These are phyloP conservation scores for Cytospora mali DNA, from an alignment of 2,329 filamentous ascomycete genomes.

Conservation along the genomic window DNA sequence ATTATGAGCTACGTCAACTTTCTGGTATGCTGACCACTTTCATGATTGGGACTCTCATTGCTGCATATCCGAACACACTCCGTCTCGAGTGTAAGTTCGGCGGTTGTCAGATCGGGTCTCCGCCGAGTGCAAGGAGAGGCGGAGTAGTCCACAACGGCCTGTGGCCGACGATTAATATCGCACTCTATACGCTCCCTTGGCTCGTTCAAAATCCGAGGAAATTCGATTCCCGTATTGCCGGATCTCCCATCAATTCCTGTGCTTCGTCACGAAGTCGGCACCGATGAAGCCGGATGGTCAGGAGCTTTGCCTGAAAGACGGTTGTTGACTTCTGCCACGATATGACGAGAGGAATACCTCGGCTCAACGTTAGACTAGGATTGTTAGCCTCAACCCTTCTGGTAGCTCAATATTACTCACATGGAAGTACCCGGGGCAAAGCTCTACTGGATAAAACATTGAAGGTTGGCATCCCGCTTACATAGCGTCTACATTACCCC, in stretches of 20 bases:
- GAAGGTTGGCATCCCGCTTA: neutral
- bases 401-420: neutral
- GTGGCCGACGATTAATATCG: constrained; percentile 14
- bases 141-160: constrained; percentile 23
- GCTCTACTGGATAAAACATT: neutral
- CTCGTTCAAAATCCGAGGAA: constrained; percentile 5
- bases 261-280: neutral
- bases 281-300: neutral
- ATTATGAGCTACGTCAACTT: neutral
- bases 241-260: no score
- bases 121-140: constrained; percentile 18
- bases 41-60: neutral
- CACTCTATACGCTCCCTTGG: neutral
- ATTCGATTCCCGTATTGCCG: neutral
- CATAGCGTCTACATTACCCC: neutral
- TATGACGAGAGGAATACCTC: neutral
- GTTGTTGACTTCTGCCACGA: neutral
- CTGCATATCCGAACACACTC: neutral
- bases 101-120: constrained; percentile 12
- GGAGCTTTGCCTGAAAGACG: neutral
- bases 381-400: neutral
- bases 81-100: constrained; percentile 5
- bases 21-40: neutral
- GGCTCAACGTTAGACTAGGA: constrained; percentile 1
- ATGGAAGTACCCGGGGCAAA: neutral